A percentile compares a stretch with the other conserved stretches of the same genome.
Evolutionary conservation across 768 basidiomycete genomes (phyloP).

Genomic region (Chalciporus piperatus): DNA sequence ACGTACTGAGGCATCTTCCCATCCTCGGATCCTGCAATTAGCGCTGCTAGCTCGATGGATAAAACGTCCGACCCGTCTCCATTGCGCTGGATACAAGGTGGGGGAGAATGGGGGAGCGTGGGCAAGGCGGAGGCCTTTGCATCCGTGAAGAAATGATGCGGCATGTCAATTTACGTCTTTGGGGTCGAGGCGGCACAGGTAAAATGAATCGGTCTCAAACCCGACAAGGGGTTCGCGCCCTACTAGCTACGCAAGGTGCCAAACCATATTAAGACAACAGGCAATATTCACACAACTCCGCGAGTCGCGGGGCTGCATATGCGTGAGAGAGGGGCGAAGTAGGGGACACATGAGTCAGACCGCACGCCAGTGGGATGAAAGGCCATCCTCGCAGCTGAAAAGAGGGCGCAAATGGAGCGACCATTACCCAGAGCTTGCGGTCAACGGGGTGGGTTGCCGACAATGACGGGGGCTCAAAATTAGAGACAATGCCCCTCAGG

Average conservation of each 20-base stretch:
- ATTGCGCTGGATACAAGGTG: neutral
- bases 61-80: conserved; percentile 1
- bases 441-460: conserved; percentile 1
- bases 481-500: neutral
- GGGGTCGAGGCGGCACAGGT: conserved; percentile 11
- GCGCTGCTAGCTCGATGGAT: neutral
- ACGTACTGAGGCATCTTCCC: conserved; percentile 4
- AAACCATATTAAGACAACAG: conserved; percentile 9
- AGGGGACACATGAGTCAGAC: neutral
- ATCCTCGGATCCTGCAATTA: conserved; percentile 11
- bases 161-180: conserved; percentile 27
- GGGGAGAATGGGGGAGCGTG: conserved; percentile 1
- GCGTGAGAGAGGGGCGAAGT: conserved; percentile 4
- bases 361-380: neutral
- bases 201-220: conserved; percentile 11
- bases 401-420: conserved; percentile 15
- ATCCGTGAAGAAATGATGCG: conserved; percentile 19
- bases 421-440: conserved; percentile 8
- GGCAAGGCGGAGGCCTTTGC: conserved; percentile 15
- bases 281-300: conserved; percentile 10
- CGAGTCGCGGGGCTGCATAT: conserved; percentile 5
- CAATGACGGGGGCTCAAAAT: conserved; percentile 4
- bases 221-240: conserved; percentile 4
- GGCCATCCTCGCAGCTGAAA: conserved; percentile 3
- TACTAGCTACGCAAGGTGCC: conserved; percentile 10